These are phyloP conservation scores for Phytopythium chamaehyphon DNA, from an alignment of 352 stramenopile genomes.

Conservation along the genomic window DNA sequence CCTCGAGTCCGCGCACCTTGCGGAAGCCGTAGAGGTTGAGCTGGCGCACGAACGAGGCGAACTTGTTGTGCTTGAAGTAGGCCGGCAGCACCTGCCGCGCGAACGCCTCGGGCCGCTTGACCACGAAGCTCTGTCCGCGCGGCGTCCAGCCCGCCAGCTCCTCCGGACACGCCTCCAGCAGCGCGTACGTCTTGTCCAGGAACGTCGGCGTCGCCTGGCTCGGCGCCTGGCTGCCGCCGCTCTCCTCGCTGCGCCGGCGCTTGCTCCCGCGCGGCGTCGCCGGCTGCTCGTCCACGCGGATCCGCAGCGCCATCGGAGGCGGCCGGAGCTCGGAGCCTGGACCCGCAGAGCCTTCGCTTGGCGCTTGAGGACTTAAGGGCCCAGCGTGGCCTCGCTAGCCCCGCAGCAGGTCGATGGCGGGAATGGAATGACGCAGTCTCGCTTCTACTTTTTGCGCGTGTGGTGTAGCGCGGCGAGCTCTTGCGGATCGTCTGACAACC, in stretches of 20 bases:
- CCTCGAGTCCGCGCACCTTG: slow-evolving; percentile 51
- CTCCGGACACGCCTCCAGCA: slow-evolving; percentile 78
- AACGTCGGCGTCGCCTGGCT: slow-evolving; percentile 47
- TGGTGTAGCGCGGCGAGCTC: no score
- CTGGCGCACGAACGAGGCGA: slow-evolving; percentile 91
- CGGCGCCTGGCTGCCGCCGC: background rate
- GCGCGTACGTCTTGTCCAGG: slow-evolving; percentile 89
- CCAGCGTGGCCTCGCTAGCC: no score
- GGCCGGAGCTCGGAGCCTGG: background rate
- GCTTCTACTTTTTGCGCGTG: no score
- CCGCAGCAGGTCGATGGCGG: no score
- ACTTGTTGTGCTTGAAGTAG: slow-evolving; percentile 93
- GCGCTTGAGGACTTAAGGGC: no score
- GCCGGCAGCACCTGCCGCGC: slow-evolving; percentile 83
- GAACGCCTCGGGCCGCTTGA: slow-evolving; percentile 86
- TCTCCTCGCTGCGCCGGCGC: slow-evolving; percentile 33
- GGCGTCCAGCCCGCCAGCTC: slow-evolving; percentile 75
- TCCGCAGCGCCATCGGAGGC: slow-evolving; percentile 21
- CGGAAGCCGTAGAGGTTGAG: slow-evolving; percentile 92
- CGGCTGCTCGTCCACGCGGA: slow-evolving; percentile 16
- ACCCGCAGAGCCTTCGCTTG: no score
- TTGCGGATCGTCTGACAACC: no score
- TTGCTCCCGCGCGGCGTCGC: slow-evolving; percentile 14
- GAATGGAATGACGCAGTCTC: no score
- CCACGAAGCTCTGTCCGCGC: slow-evolving; percentile 81